Evolutionary conservation across 1,139 yeast species (phyloP).

Genomic region (Wickerhamiella infanticola): DNA sequence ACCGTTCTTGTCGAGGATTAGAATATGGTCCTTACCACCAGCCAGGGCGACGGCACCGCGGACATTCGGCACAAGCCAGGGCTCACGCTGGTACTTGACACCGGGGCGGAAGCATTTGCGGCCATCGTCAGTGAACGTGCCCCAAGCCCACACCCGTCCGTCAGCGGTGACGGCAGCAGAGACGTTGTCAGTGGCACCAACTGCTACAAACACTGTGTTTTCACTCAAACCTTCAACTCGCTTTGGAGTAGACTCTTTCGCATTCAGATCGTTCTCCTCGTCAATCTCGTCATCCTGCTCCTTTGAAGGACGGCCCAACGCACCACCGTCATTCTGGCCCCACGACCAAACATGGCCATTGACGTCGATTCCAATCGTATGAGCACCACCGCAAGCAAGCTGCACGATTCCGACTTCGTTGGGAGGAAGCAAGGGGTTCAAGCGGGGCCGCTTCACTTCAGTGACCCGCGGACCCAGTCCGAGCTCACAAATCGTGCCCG

Average conservation of each 20-base stretch:
- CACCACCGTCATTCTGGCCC: conserved; percentile 94
- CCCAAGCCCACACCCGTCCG: conserved; percentile 96
- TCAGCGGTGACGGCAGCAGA: conserved; percentile 64
- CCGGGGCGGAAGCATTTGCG: conserved; percentile 64
- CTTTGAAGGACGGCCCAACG: conserved; percentile 76
- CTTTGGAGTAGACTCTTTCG: conserved; percentile 76
- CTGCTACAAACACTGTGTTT: conserved; percentile 44
- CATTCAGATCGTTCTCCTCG: conserved; percentile 70
- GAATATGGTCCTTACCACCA: conserved; percentile 80
- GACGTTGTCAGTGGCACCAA: conserved; percentile 88
- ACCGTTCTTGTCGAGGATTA: conserved; percentile 74
- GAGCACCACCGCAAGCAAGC: conserved; percentile 93
- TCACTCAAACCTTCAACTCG: conserved; percentile 54
- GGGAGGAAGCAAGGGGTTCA: conserved; percentile 56
- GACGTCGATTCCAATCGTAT: conserved; percentile 65
- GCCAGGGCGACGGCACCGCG: conserved; percentile 72
- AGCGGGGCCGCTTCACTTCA: conserved; percentile 88
- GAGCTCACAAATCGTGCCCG: conserved; percentile 93
- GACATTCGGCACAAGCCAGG: conserved; percentile 46
- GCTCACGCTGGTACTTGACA: conserved; percentile 47
- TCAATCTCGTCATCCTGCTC: conserved; percentile 44
- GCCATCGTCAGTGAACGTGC: conserved; percentile 92
- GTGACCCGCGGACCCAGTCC: conserved; percentile 90
- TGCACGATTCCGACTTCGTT: conserved; percentile 60
- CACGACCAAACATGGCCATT: conserved; percentile 79